Percentiles rank a stretch among this genome's conserved stretches.
Evolutionary conservation across 169 alveolate genomes (phyloP).

Genomic region (Cryptosporidium viatorum): DNA sequence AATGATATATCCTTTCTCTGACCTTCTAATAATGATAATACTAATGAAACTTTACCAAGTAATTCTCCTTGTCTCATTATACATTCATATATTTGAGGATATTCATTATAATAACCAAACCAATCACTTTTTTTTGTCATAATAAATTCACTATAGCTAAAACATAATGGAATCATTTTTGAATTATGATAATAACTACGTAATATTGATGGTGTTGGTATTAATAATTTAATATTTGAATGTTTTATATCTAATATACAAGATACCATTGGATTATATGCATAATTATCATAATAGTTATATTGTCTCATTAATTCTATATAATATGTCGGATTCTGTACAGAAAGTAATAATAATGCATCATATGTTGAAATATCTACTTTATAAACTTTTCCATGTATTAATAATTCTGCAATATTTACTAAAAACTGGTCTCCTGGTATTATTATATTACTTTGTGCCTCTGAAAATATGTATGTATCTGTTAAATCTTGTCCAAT

Average conservation of each 20-base stretch:
- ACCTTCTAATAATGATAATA: slow-evolving; percentile 20
- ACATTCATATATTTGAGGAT: slow-evolving; percentile 33
- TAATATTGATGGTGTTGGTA: slow-evolving; percentile 67
- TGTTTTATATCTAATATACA: slow-evolving; percentile 53
- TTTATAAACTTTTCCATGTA: slow-evolving; percentile 42
- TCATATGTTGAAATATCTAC: slow-evolving; percentile 67
- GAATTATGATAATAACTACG: not conserved
- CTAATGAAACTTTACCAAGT: slow-evolving; percentile 31
- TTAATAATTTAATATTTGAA: slow-evolving; percentile 20
- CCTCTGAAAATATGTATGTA: slow-evolving; percentile 31
- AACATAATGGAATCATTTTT: slow-evolving; percentile 47
- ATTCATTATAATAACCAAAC: slow-evolving; percentile 59
- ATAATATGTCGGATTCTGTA: slow-evolving; percentile 31
- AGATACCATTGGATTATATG: slow-evolving; percentile 36
- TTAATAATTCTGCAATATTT: slow-evolving; percentile 14
- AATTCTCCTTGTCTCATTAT: slow-evolving; percentile 50
- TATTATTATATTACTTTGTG: slow-evolving; percentile 43
- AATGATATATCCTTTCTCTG: slow-evolving; percentile 43
- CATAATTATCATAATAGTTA: slow-evolving; percentile 26
- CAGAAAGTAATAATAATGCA: slow-evolving; percentile 14
- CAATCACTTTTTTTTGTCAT: slow-evolving; percentile 60
- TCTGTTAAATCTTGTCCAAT: slow-evolving; percentile 61
- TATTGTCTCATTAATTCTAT: not conserved
- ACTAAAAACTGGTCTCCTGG: slow-evolving; percentile 50
- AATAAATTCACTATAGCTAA: slow-evolving; percentile 53